Evolutionary conservation across 306 rosid species (phyloP).

Genomic region (Rosa chinensis): DNA sequence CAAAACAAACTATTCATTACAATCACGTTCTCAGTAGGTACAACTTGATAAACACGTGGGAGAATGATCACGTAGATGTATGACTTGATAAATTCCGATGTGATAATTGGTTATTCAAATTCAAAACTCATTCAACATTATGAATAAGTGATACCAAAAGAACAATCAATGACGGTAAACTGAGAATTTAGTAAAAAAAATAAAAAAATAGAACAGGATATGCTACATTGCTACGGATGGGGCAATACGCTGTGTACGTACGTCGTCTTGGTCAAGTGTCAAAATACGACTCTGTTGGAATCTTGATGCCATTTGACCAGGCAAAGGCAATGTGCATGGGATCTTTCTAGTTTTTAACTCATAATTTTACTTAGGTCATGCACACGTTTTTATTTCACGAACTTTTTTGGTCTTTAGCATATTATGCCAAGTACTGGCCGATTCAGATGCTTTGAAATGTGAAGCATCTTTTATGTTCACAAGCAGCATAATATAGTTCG

Average conservation of each 20-base stretch:
- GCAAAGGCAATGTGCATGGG: not conserved
- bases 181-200: not conserved
- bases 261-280: not conserved
- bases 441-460: not conserved
- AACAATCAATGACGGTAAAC: not conserved
- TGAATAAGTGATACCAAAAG: not conserved
- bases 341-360: not conserved
- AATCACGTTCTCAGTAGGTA: too few relatives aligned
- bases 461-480: slow-evolving; percentile 6
- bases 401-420: not conserved
- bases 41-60: too few relatives aligned
- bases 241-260: not conserved
- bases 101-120: too few relatives aligned
- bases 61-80: too few relatives aligned
- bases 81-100: too few relatives aligned
- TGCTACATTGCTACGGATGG: not conserved
- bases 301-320: not conserved
- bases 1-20: too few relatives aligned
- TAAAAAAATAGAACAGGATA: not conserved
- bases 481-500: not conserved
- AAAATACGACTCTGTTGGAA: not conserved
- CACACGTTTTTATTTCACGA: not conserved
- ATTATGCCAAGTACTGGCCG: not conserved
- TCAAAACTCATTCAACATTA: not conserved
- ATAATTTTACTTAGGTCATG: not conserved